Evolutionary conservation across 345 rosid species (phyloP).

Genomic region (Citrus hindsii): DNA sequence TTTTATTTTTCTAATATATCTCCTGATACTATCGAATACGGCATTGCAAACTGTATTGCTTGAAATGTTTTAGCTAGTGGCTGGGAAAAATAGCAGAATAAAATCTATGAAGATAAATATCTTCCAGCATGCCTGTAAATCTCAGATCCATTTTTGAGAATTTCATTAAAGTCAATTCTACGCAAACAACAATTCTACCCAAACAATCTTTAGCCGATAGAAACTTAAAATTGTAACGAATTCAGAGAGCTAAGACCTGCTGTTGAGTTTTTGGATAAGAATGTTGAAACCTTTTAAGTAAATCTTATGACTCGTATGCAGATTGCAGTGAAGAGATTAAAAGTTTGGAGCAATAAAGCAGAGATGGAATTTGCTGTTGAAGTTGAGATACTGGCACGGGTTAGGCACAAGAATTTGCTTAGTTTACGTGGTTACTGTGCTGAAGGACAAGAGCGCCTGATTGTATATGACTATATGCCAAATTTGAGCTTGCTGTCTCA

Average conservation of each 20-base stretch:
- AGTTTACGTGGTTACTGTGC: conserved; percentile 88
- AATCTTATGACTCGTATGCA: conserved; percentile 20
- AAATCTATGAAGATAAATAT: not conserved
- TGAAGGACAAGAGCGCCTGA: conserved; percentile 94
- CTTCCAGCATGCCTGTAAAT: not conserved
- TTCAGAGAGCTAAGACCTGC: not conserved
- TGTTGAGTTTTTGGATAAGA: not conserved
- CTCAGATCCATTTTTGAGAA: not conserved
- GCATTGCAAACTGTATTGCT: not conserved
- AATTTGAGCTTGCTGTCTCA: conserved; percentile 85
- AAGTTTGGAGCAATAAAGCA: conserved; percentile 92
- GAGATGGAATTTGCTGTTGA: conserved; percentile 78
- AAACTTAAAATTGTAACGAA: not conserved
- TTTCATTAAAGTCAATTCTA: not conserved
- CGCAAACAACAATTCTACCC: not conserved
- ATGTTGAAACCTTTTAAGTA: conserved; percentile 5
- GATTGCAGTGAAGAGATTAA: conserved; percentile 96
- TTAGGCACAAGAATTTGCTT: conserved; percentile 82
- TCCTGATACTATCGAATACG: not conserved
- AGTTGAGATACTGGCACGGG: conserved; percentile 85
- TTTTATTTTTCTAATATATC: not conserved
- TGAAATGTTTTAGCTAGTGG: not conserved
- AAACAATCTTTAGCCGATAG: not conserved
- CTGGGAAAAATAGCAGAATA: not conserved
- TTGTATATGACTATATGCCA: conserved; percentile 92